Evolutionary conservation across 208 protist genomes (phyloP).

Genomic region (Wallacemonas collosoma): DNA sequence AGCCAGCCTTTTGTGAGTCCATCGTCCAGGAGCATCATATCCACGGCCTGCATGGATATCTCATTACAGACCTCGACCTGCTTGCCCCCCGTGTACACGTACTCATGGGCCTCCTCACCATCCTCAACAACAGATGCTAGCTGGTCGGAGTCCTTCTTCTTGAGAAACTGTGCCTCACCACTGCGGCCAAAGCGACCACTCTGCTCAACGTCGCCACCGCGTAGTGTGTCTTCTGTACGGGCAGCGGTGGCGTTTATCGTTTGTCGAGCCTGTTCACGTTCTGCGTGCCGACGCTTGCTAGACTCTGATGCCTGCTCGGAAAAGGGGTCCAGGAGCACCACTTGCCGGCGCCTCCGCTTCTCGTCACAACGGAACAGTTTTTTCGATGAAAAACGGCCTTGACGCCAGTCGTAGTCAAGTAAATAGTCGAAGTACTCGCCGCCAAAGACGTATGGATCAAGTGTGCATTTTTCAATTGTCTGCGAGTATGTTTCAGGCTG

Average conservation of each 20-base stretch:
- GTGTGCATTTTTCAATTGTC: constrained; percentile 65
- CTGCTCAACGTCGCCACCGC: not conserved
- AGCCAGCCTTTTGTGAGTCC: constrained; percentile 73
- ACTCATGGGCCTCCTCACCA: constrained; percentile 7
- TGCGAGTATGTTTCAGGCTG: constrained; percentile 43
- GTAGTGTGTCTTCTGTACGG: constrained; percentile 17
- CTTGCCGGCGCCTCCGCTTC: constrained; percentile 65
- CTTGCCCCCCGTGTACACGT: constrained; percentile 17
- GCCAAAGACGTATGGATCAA: constrained; percentile 88
- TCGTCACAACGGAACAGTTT: constrained; percentile 53
- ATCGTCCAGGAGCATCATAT: constrained; percentile 87
- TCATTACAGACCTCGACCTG: constrained; percentile 63
- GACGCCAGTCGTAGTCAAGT: constrained; percentile 83
- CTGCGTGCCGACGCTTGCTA: constrained; percentile 41
- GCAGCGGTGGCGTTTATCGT: constrained; percentile 33
- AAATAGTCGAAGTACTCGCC: constrained; percentile 86
- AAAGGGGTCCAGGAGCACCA: constrained; percentile 76
- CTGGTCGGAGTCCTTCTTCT: not conserved
- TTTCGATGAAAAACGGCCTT: constrained; percentile 17
- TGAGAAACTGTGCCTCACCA: constrained; percentile 79
- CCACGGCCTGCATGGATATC: constrained; percentile 79
- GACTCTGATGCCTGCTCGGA: constrained; percentile 63
- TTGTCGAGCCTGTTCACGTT: constrained; percentile 42
- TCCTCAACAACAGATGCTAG: not conserved
- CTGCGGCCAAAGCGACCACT: constrained; percentile 37